Percentiles rank a stretch among this genome's conserved stretches.
Evolutionary conservation across 75 land plant genomes (phyloP).

Genomic region (Gnetum montanum): DNA sequence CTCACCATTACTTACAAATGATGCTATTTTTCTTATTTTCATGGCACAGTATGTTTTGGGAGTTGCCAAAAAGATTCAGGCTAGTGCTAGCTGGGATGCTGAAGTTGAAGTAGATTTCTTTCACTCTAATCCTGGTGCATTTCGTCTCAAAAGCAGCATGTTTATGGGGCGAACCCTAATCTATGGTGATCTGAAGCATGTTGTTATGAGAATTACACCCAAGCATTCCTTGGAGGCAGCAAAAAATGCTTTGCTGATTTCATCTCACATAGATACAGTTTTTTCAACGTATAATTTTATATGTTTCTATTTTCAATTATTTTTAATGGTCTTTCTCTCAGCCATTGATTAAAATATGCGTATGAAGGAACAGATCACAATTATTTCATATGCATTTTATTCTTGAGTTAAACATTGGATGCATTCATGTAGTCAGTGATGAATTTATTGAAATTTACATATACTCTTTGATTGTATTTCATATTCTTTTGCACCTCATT

Average conservation of each 20-base stretch:
- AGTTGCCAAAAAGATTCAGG: constrained; percentile 47
- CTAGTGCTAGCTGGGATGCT: constrained; percentile 66
- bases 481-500: no score
- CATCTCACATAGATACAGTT: constrained; percentile 98
- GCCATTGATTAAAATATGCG: background rate
- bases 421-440: no score
- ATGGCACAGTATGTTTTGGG: constrained; percentile 66
- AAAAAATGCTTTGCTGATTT: constrained; percentile 78
- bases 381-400: background rate
- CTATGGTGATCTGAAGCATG: constrained; percentile 72
- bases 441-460: no score
- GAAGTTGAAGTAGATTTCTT: constrained; percentile 76
- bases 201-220: constrained; percentile 70
- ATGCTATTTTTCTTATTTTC: no score
- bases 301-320: constrained; percentile 1
- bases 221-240: constrained; percentile 54
- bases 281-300: constrained; percentile 58
- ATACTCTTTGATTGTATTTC: no score
- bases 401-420: constrained; percentile 8
- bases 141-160: constrained; percentile 44
- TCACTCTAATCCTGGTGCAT: constrained; percentile 56
- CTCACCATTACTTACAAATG: no score
- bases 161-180: constrained; percentile 73
- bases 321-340: background rate
- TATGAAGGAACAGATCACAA: background rate